Evolutionary conservation across 257 asterid genomes (phyloP), one percentile per base, ranked within the genome.

Genomic region (Scutellaria minor): DNA sequence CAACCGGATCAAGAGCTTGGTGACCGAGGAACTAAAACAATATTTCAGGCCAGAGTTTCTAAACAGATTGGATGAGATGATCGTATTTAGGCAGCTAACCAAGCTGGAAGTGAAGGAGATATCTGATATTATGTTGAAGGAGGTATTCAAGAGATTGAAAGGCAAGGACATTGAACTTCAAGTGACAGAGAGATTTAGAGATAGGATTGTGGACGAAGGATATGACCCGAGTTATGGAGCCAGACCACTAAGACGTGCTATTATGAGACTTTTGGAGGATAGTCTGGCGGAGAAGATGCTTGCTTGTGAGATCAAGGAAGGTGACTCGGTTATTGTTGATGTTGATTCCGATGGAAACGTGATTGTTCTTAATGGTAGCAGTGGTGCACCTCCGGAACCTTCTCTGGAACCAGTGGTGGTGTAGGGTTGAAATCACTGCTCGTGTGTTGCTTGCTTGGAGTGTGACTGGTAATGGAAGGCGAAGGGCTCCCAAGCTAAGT

Each of bases 251-350:
- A 78, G 93, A 64, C 75, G 97, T 70, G 96, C 98, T 10, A 93
- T 93, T 13, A 90, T 87, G 88, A 88, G 93, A 69, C 84, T 86
- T 4, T 57, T 93, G 80, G 95, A 90, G 81, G 97, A 93, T 45
- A 82, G 86, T 78, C 85, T 93, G 97, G 97, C 97, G 0, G 96
- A 93, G 85, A 86, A 79, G 80, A 83, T 90, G 84, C 87, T 90
- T 9, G 85, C 89, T 0, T 79, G 91, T 0, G 85, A 86, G 44
- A 82, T 89, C 72, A 89, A 87, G 75, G 92, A 87, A 65, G 96
- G 95, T 0, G 96, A 93, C 53, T 79, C 90, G 0, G 89, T 90
- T 3, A 79, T 83, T 8, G 85, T 87, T 0, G 90, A 86, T 51
- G 96, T 83, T 13, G 88, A 87, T 73, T 78, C 88, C 4, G 90